Percentiles rank a stretch among this genome's conserved stretches.
Conservation (phyloP, 2,329 filamentous ascomycete species). For the Aquanectria penicillioides region DNA sequence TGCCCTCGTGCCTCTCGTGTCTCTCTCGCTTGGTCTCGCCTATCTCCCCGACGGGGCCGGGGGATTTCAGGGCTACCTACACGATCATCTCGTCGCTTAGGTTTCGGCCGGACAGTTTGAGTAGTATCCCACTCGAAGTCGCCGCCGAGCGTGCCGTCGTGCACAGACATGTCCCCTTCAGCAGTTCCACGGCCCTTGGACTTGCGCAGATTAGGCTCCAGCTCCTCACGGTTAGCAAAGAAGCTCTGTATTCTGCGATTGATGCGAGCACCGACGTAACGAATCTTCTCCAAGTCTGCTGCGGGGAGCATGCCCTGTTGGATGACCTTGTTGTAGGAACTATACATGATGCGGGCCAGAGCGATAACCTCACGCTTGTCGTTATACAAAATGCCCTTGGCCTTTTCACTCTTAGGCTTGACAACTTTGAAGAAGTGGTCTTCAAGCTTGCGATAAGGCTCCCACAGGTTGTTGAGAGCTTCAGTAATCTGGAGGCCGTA, state of each 20-base stretch:
- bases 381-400: slow-evolving; percentile 45
- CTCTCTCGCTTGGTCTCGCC: neutral
- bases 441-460: slow-evolving; percentile 55
- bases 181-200: slow-evolving; percentile 28
- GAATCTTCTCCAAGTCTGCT: slow-evolving; percentile 46
- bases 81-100: neutral
- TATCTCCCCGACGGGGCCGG: neutral
- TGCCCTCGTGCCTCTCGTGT: neutral
- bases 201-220: slow-evolving; percentile 46
- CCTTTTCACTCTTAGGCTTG: slow-evolving; percentile 36
- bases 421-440: slow-evolving; percentile 48
- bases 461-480: slow-evolving; percentile 63
- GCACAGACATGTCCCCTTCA: slow-evolving; percentile 34
- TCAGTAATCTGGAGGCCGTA: slow-evolving; percentile 61
- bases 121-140: slow-evolving; percentile 48
- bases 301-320: slow-evolving; percentile 52
- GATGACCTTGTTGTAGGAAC: slow-evolving; percentile 55
- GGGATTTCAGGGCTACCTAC: no score
- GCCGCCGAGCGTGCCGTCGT: slow-evolving; percentile 24
- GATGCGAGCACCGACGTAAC: slow-evolving; percentile 46
- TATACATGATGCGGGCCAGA: slow-evolving; percentile 57
- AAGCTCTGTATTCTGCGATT: slow-evolving; percentile 51
- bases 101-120: slow-evolving; percentile 22
- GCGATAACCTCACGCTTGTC: slow-evolving; percentile 54
- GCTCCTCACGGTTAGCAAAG: slow-evolving; percentile 46